phyloP scores from a whole-genome alignment of 2,329 filamentous ascomycete genomes.

The Cytospora leucostoma region DNA sequence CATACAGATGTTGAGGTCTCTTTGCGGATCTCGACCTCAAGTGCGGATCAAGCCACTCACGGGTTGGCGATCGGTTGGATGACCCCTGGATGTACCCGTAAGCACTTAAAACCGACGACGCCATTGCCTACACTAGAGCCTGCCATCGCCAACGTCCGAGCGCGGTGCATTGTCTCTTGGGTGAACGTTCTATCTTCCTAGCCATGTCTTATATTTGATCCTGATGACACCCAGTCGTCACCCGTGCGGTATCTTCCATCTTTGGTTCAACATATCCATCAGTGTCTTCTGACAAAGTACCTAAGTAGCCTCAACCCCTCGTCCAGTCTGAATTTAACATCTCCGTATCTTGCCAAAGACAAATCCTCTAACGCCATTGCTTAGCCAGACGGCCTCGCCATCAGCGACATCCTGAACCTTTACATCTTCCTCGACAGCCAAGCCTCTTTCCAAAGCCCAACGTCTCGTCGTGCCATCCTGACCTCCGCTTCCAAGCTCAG shows the following conservation, averaged over 20 bases:
- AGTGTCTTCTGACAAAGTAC: too few relatives aligned
- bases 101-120: conserved; percentile 17
- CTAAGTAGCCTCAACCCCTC: neutral
- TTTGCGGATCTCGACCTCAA: neutral
- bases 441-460: conserved; percentile 73
- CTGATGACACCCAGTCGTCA: too few relatives aligned
- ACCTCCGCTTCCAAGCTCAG: conserved; percentile 63
- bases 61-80: neutral
- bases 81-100: neutral
- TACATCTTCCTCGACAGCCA: conserved; percentile 68
- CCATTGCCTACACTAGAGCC: neutral
- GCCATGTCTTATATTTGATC: too few relatives aligned
- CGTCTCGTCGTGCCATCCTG: conserved; percentile 80
- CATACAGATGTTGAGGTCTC: neutral
- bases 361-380: conserved; percentile 85
- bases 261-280: too few relatives aligned
- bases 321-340: neutral
- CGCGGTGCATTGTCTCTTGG: too few relatives aligned
- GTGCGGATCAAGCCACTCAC: neutral
- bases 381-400: conserved; percentile 83
- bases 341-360: conserved; percentile 47
- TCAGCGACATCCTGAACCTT: conserved; percentile 60
- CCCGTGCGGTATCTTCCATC: too few relatives aligned
- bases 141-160: too few relatives aligned
- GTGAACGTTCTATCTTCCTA: too few relatives aligned